Percentiles rank a stretch among this genome's conserved stretches.
Conservation (phyloP, 164 flowering plant genomes). For the Chimonanthus salicifolius region DNA sequence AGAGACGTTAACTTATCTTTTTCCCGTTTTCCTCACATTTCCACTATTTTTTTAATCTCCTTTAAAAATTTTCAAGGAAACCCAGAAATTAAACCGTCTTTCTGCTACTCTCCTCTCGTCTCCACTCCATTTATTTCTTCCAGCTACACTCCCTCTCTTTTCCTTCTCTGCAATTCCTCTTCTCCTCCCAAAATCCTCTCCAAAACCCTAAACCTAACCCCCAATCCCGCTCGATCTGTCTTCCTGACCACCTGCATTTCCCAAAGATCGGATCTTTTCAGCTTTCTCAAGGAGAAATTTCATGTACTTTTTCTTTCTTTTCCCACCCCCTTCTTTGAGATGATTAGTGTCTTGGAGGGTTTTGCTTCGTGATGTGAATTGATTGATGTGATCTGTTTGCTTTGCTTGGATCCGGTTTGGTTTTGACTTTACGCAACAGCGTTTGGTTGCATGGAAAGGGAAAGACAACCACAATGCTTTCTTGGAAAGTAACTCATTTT, state of each 20-base stretch:
- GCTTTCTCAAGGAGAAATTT: background rate
- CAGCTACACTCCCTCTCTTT: background rate
- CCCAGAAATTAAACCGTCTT: background rate
- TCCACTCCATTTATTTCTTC: background rate
- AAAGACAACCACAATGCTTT: too few species aligned
- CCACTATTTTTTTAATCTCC: background rate
- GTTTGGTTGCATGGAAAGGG: too few species aligned
- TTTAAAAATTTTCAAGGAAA: background rate
- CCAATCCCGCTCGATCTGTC: background rate
- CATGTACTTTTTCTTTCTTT: too few species aligned
- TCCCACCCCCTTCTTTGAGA: background rate
- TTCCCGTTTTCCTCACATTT: background rate
- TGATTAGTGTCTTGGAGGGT: background rate
- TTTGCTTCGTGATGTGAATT: background rate
- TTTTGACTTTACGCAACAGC: background rate
- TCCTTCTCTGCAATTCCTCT: background rate
- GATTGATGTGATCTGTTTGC: background rate
- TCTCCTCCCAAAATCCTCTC: background rate
- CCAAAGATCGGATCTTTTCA: background rate
- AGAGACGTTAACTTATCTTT: slow-evolving; percentile 9
- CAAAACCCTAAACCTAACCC: background rate
- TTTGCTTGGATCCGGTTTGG: background rate
- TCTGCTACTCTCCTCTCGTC: background rate
- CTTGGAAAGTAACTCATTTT: too few species aligned
- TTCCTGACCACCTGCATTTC: background rate